Percentiles rank a stretch among this genome's conserved stretches.
These are phyloP conservation scores for Penicillium hesseltinei DNA, from an alignment of 2,329 filamentous ascomycete genomes.

Conservation along the genomic window DNA sequence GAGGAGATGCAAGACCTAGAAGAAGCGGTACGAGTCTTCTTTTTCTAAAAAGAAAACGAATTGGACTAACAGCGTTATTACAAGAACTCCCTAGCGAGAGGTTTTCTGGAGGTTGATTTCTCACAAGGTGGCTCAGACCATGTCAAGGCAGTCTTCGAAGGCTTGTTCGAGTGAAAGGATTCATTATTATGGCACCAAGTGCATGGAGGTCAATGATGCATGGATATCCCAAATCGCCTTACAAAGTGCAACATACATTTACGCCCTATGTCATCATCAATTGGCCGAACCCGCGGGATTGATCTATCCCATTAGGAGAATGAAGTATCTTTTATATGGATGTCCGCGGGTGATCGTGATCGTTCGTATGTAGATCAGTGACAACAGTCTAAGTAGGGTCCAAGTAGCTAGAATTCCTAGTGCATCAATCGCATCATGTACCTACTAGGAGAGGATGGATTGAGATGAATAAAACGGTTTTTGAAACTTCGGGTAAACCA, in stretches of 20 bases:
- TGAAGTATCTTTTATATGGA: neutral
- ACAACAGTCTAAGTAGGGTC: neutral
- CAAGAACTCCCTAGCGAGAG: slow-evolving; percentile 18
- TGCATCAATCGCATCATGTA: neutral
- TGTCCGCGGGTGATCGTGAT: no score
- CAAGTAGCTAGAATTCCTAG: neutral
- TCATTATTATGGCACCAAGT: neutral
- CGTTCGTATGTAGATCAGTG: neutral
- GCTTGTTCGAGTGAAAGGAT: slow-evolving; percentile 8
- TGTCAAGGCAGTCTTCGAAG: slow-evolving; percentile 13
- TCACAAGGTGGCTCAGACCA: slow-evolving; percentile 1
- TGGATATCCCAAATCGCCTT: neutral
- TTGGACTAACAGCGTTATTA: slow-evolving; percentile 2
- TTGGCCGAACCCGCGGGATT: neutral
- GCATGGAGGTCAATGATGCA: neutral
- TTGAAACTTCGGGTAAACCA: slow-evolving; percentile 7
- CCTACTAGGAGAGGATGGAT: neutral
- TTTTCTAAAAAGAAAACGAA: neutral
- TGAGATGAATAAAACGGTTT: neutral
- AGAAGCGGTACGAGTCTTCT: slow-evolving; percentile 54
- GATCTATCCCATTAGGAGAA: slow-evolving; percentile 13
- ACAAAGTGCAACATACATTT: neutral
- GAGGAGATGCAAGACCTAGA: slow-evolving; percentile 66
- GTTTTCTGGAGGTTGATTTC: slow-evolving; percentile 19
- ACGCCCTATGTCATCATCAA: slow-evolving; percentile 1